Evolutionary conservation across 1,139 yeast species (phyloP), one percentile per base, ranked within the genome.

Genomic region (Kodamaea alishanica): DNA sequence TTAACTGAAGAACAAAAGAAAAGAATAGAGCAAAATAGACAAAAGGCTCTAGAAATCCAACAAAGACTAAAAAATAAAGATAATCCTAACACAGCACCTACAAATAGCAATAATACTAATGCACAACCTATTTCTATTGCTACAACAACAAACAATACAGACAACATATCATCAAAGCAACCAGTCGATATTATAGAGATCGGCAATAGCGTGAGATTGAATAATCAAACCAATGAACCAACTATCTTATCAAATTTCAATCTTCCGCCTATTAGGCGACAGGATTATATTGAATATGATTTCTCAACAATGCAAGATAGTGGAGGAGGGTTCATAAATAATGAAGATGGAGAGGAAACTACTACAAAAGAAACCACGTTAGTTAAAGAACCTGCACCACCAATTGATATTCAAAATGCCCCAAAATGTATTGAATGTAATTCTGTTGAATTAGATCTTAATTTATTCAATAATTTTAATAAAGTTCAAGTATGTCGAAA

Each of bases 251-350:
- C 53, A 12, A 53, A 48, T 37, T 57, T 50, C 33, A 54, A 55
- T 29, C 59, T 58, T 42, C 80, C 80, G 1, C 62, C 75, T 1
- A 67, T 83, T 26, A 67, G 73, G 42, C 76, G 73, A 34, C 66
- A 73, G 32, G 88, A 88, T 56, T 94, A 89, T 60, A 90, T 94
- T 38, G 98, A 94, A 49, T 94, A 81, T 61, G 96, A 94, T 60
- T 78, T 94, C 50, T 77, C 97, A 3, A 85, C 90, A 15, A 85
- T 94, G 87, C 78, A 79, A 47, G 97, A 94, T 55, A 69, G 88
- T 2, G 76, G 79, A 51, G 97, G 97, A 50, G 98, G 98, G 10
- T 92, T 84, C 55, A 70, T 90, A 35, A 67, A 65, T 20, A 73
- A 72, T 8, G 61, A 59, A n/a, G 65, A 60, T 4, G 53, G 49